Evolutionary conservation across 306 rosid genomes (phyloP).

Genomic region (Citrullus mucosospermus): DNA sequence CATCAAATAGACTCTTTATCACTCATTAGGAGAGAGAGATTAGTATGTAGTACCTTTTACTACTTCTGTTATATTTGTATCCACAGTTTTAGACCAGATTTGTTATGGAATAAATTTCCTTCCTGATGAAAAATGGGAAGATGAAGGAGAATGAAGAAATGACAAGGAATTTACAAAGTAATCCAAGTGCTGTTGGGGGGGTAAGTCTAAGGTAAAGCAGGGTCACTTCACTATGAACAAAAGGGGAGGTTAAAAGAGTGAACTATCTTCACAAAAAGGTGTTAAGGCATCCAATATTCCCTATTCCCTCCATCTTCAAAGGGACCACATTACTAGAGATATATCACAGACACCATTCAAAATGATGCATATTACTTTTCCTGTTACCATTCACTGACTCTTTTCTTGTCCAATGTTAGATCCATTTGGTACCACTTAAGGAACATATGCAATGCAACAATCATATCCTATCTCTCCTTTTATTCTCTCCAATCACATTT

Average conservation of each 20-base stretch:
- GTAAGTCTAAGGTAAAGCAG: neutral
- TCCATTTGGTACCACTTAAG: neutral
- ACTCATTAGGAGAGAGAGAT: neutral
- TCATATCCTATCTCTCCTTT: neutral
- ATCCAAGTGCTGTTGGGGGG: neutral
- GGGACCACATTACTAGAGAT: constrained; percentile 17
- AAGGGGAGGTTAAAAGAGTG: neutral
- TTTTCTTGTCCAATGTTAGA: neutral
- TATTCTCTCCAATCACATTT: neutral
- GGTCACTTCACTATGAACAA: neutral
- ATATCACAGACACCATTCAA: constrained; percentile 12
- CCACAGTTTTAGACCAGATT: neutral
- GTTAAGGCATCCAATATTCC: constrained; percentile 12
- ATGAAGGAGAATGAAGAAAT: neutral
- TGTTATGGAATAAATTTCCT: neutral
- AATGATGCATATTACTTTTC: neutral
- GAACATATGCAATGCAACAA: neutral
- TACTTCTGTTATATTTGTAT: neutral
- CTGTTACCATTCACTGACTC: neutral
- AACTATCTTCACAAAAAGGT: constrained; percentile 9
- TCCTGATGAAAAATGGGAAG: neutral
- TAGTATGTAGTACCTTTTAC: neutral
- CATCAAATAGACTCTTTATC: neutral
- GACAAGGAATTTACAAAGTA: neutral
- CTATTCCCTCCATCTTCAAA: constrained; percentile 4